Conservation (phyloP, 495 filamentous ascomycete species). For the Poronia punctata region DNA sequence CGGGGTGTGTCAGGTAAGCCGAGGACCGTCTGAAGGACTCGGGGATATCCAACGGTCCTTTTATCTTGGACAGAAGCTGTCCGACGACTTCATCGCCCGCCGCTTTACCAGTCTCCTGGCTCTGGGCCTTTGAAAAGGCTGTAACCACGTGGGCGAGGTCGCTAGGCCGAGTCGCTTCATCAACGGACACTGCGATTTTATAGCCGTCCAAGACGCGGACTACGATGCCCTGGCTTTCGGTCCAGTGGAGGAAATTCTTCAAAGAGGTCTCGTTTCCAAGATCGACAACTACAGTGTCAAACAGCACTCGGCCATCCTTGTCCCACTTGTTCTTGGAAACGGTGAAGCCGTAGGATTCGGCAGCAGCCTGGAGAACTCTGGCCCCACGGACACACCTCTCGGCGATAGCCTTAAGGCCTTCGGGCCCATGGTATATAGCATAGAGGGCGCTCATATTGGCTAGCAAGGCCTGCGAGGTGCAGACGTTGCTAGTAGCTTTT, state of each 20-base stretch:
- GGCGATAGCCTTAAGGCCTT: conserved; percentile 79
- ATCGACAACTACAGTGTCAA: conserved; percentile 76
- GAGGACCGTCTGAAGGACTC: conserved; percentile 63
- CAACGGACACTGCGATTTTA: conserved; percentile 33
- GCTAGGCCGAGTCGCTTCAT: conserved; percentile 31
- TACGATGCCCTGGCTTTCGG: conserved; percentile 17
- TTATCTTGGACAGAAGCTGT: conserved; percentile 30
- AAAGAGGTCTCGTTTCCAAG: conserved; percentile 26
- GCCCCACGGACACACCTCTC: conserved; percentile 67
- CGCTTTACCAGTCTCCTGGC: conserved; percentile 14
- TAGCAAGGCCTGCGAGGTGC: conserved; percentile 89
- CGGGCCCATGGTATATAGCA: conserved; percentile 91
- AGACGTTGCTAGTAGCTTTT: conserved; percentile 98
- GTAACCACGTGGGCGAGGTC: conserved; percentile 25
- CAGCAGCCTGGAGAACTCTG: conserved; percentile 58
- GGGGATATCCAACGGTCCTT: conserved; percentile 47
- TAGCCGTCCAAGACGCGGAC: conserved; percentile 18
- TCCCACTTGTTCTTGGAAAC: conserved; percentile 51
- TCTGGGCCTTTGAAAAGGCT: background rate
- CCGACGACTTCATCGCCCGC: conserved; percentile 26
- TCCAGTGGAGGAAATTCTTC: conserved; percentile 1
- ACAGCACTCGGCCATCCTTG: conserved; percentile 51
- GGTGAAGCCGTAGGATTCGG: conserved; percentile 58
- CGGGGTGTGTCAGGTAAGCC: conserved; percentile 78
- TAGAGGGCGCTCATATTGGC: conserved; percentile 98